Base-by-base conservation (phyloP, 2,329 filamentous ascomycete genomes). In the Aspergillus sp. region DNA sequence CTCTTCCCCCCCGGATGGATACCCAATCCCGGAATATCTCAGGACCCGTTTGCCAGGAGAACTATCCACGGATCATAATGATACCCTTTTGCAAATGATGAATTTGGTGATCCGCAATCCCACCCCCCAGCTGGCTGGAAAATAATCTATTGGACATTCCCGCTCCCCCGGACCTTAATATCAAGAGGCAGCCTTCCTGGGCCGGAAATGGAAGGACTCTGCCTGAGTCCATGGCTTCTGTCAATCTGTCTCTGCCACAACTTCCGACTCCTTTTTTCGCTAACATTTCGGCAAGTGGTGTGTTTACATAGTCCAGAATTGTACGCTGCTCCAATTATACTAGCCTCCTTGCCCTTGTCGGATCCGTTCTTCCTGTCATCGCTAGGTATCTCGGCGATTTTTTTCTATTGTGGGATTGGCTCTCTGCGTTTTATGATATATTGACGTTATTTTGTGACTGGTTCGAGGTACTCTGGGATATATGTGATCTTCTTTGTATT, bases 41-140 rank as follows among this genome's bases (percentile, higher is more conserved):
- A 48, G 55, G 48, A 51, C 39, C 48, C 34, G 3, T 26, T 15
- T 17, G 22, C 48, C 34, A 24, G 43, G 41, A 45, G 18, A 41
- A 47, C 18, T 56, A 38, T 53, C 51, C 51, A 53, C 43, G 51
- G 50, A 47, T 38, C 22, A 49, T 42, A 34, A 55, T 49, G 24
- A 49, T 48, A 32, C 15, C 51, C 15, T 20, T 51, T 32, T n/a
- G 26, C 26, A 24, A 12, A 49, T 41, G 17, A 30, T 60, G 47
- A 39, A 48, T 53, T 55, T 57, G 58, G 58, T 57, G 48, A 52
- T 51, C 45, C 58, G 55, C 26, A 36, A 38, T 18, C 34, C 34
- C 15, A 15, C n/a, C 54, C 54, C 50, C 48, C 24, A 26, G 5
- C 39, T 55, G 43, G 43, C 34, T 52, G 55, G 52, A 57, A 32